Evolutionary conservation across 129 eudicot species (phyloP), one percentile per base, ranked within the genome.

Genomic region (Helichrysum umbraculigerum): DNA sequence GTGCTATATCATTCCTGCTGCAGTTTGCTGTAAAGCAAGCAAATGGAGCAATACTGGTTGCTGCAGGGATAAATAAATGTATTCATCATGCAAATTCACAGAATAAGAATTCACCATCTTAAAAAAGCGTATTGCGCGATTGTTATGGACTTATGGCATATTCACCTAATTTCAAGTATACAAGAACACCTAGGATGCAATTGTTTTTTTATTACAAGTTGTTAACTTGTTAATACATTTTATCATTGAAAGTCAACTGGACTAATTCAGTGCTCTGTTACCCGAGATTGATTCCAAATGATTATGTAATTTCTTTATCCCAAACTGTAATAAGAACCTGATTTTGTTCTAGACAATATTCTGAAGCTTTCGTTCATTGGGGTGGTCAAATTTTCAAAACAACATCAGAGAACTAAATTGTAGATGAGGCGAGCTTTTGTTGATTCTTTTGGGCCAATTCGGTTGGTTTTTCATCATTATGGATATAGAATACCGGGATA

Each of bases 81-180:
- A 62, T 28, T 21, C 22, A 3, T 25, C 5, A 33, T 3, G 54
- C n/a, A 28, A n/a, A 22, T 11, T 19, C 51, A 25, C 19, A 30
- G 19, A 64, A 56, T 9, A 64, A 35, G 51, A 60, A 77, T 78
- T 75, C 79, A 89, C 98, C 90, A 85, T 71, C 62, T 92, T 89
- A 47, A 79, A 86, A 83, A 74, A 87, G 75, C 98, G 89, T 21
- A 87, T 84, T 35, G 87, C 93, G 4, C 93, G 85, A 74, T 92
- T 92, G 30, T 88, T 80, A 87, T 89, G 82, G 60, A 3, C 98
- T 89, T 19, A 89, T 86, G 4, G 98, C 51, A 25, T 25, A 25
- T 25, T 25, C 28, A 87, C 35, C 90, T 88, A 63, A 92, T 61
- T 81, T 92, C 93, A 73, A 80, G 10, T 44, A 10, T 44, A 44